Base-by-base conservation (phyloP, 441 rosid genomes). In the Arabidopsis lyrata region DNA sequence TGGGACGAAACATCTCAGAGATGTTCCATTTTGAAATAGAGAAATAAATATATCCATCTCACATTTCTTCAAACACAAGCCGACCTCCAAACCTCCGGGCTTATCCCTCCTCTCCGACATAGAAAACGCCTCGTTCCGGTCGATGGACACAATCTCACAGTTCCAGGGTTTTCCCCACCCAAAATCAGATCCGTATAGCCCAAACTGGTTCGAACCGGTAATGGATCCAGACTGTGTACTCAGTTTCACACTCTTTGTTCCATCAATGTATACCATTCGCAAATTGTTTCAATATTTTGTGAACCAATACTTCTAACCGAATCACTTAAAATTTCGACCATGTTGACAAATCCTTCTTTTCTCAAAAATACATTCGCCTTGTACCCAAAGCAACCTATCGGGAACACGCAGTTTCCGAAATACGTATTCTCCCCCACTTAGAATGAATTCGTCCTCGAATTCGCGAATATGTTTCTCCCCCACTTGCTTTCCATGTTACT, bases 381-480 rank as follows among this genome's bases (percentile, higher is more conserved):
- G 32, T 49, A 5, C 3, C 42, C 75, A 49, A 10, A 36, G 49
- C 60, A 48, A 27, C 52, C 42, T 0, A 14, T 6, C 1, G 60
- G 67, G 14, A 70, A 70, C 67, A 70, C 67, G 20, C 75, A 70
- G 60, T 60, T 70, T 10, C 67, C 67, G 3, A 60, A 60, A 2
- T 70, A 70, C 0, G 5, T 36, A n/a, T n/a, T n/a, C n/a, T n/a
- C n/a, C n/a, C n/a, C n/a, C n/a, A n/a, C n/a, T n/a, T n/a, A n/a
- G n/a, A n/a, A n/a, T n/a, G n/a, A n/a, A n/a, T n/a, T n/a, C n/a
- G n/a, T n/a, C n/a, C n/a, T n/a, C n/a, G n/a, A n/a, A n/a, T n/a
- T n/a, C n/a, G n/a, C n/a, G n/a, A n/a, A n/a, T n/a, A n/a, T n/a
- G n/a, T n/a, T n/a, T n/a, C n/a, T n/a, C n/a, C n/a, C n/a, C n/a